Evolutionary conservation across 345 rosid species (phyloP).

Genomic region (Hypericum perforatum): DNA sequence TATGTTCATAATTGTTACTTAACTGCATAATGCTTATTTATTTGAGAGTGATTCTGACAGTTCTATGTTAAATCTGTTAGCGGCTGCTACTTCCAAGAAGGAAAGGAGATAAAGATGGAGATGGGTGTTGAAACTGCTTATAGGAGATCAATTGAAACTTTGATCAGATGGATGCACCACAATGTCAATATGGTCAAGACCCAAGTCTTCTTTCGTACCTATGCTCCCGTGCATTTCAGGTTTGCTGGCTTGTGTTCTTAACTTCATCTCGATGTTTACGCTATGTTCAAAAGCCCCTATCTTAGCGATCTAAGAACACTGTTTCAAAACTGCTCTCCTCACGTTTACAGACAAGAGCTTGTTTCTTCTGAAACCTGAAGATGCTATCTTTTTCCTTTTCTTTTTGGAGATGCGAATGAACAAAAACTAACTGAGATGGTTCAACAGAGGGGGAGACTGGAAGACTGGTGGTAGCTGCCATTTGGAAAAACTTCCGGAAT

Average conservation of each 20-base stretch:
- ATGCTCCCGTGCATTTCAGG: constrained; percentile 31
- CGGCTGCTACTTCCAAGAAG: constrained; percentile 27
- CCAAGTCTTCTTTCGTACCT: constrained; percentile 23
- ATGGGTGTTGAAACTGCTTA: constrained; percentile 28
- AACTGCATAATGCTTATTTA: too few species aligned
- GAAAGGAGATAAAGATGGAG: constrained; percentile 17
- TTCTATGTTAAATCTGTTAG: constrained; percentile 3
- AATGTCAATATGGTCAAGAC: constrained; percentile 18
- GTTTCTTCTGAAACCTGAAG: too few species aligned
- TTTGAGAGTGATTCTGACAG: not conserved
- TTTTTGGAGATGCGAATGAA: too few species aligned
- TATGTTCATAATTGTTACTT: too few species aligned
- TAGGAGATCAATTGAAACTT: constrained; percentile 15
- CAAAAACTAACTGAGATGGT: not conserved
- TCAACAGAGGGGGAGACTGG: constrained; percentile 87
- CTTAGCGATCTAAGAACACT: too few species aligned
- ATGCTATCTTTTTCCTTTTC: too few species aligned
- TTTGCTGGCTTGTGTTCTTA: not conserved
- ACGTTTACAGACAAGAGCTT: too few species aligned
- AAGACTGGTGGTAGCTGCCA: constrained; percentile 77
- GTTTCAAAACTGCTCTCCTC: too few species aligned
- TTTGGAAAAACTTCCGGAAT: constrained; percentile 70
- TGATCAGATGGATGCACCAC: constrained; percentile 16
- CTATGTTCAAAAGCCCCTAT: too few species aligned
- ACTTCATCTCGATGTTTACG: not conserved